These are phyloP conservation scores for Fimicolochytrium jonesii DNA, from an alignment of 192 early-diverging fungal species.

Conservation along the genomic window DNA sequence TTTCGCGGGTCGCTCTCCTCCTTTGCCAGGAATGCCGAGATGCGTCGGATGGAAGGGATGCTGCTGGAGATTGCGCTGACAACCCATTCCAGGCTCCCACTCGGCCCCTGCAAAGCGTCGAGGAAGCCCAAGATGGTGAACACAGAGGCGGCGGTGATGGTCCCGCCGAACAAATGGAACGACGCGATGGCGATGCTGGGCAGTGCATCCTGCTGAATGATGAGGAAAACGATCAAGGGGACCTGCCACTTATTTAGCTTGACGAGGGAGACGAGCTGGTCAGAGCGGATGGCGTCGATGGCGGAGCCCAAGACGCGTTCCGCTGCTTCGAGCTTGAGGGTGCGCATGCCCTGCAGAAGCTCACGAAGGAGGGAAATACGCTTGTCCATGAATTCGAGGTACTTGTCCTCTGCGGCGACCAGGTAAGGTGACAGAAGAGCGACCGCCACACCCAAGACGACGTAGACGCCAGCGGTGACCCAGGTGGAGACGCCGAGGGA, in stretches of 20 bases:
- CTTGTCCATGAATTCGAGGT: constrained; percentile 13
- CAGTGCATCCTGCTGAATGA: not conserved
- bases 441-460: not conserved
- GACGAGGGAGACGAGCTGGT: not conserved
- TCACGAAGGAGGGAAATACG: constrained; percentile 24
- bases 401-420: not conserved
- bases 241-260: not conserved
- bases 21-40: not conserved
- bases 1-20: not conserved
- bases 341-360: constrained; percentile 21
- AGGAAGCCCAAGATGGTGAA: constrained; percentile 5
- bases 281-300: not conserved
- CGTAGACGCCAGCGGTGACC: not conserved
- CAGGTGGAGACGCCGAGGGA: not conserved
- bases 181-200: constrained; percentile 1
- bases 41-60: not conserved
- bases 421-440: not conserved
- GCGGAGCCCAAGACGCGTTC: not conserved
- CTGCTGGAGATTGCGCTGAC: not conserved
- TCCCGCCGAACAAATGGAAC: not conserved
- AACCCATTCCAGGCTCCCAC: not conserved
- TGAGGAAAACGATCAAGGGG: not conserved
- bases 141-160: not conserved
- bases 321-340: not conserved
- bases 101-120: not conserved